A percentile compares a stretch with the other conserved stretches of the same genome.
phyloP scores from a whole-genome alignment of 495 filamentous ascomycete species.

The Copromyces sp. region DNA sequence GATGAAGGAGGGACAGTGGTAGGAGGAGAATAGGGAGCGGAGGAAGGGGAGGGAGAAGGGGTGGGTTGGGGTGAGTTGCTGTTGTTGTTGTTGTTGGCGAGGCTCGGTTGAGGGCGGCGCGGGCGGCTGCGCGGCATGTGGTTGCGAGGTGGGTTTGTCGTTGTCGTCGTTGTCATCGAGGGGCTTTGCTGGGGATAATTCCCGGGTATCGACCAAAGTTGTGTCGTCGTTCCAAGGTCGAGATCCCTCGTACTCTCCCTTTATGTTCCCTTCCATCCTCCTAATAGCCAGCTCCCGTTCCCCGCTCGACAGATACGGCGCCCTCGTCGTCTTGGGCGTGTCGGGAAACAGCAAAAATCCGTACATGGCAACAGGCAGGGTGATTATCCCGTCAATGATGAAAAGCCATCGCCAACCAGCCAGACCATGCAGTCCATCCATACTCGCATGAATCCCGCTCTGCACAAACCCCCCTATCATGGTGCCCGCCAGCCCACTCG shows the following conservation, averaged over 20 bases:
- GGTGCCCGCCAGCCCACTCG: conserved; percentile 40
- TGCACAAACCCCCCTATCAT: conserved; percentile 49
- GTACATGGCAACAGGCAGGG: conserved; percentile 48
- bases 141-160: background rate
- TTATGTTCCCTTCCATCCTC: conserved; percentile 10
- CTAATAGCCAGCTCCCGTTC: conserved; percentile 38
- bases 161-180: background rate
- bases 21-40: conserved; percentile 31
- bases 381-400: conserved; percentile 43
- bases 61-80: background rate
- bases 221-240: background rate
- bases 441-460: conserved; percentile 42
- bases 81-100: background rate
- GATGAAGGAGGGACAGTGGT: conserved; percentile 31
- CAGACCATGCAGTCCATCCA: conserved; percentile 43
- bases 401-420: conserved; percentile 61
- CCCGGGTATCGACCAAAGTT: background rate
- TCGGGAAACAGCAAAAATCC: conserved; percentile 52
- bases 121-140: background rate
- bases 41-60: conserved; percentile 14
- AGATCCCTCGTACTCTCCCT: background rate
- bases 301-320: conserved; percentile 33
- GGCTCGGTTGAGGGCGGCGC: background rate
- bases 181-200: no score
- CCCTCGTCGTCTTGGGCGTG: conserved; percentile 44